phyloP scores from a whole-genome alignment of 305 asterid genomes.

The Andrographis paniculata region DNA sequence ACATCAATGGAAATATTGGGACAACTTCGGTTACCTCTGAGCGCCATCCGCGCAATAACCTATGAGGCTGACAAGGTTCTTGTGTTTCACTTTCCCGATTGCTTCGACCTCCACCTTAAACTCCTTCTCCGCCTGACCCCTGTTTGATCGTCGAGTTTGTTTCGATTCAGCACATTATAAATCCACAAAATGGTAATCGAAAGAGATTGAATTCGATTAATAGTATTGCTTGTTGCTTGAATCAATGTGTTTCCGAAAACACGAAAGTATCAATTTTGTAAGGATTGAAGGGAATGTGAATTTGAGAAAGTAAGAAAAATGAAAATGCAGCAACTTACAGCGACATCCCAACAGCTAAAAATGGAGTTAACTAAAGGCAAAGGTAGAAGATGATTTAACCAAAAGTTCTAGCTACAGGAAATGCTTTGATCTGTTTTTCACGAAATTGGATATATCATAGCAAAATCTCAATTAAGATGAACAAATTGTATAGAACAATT shows the following conservation, averaged over 20 bases:
- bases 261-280: conserved; percentile 15
- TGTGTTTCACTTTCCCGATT: conserved; percentile 92
- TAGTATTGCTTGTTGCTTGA: no score
- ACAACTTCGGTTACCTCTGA: conserved; percentile 50
- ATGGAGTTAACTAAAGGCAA: conserved; percentile 18
- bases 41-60: conserved; percentile 90
- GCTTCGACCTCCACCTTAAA: conserved; percentile 96
- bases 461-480: no score
- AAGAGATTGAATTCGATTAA: no score
- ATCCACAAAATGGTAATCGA: no score
- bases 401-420: no score
- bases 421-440: no score
- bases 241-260: no score
- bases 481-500: no score
- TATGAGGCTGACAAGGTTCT: conserved; percentile 77
- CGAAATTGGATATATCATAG: no score
- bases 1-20: not conserved
- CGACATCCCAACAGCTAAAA: conserved; percentile 20
- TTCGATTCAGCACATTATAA: no score
- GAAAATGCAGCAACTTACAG: conserved; percentile 23
- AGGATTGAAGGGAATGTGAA: conserved; percentile 16
- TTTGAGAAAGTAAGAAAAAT: conserved; percentile 21
- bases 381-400: conserved; percentile 23
- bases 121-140: conserved; percentile 96
- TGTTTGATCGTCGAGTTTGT: no score